Conservation (phyloP, 1,284 basidiomycete genomes). For the Somion occarium region DNA sequence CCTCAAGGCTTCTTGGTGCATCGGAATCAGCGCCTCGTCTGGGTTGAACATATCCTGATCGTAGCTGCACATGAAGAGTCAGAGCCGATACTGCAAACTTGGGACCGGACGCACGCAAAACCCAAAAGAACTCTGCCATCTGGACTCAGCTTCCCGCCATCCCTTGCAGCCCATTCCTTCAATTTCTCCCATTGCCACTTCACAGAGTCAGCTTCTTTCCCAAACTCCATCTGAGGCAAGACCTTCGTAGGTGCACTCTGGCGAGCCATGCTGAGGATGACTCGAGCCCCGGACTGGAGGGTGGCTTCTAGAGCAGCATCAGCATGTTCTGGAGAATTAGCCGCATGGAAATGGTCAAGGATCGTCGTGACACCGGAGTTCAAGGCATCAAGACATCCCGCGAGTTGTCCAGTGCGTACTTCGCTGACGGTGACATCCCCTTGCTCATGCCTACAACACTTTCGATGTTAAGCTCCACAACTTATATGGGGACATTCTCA, state of each 20-base stretch:
- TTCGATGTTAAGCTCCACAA: background rate
- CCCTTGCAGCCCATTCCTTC: slow-evolving; percentile 21
- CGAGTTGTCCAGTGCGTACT: slow-evolving; percentile 27
- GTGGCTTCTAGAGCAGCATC: slow-evolving; percentile 25
- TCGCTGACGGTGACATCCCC: slow-evolving; percentile 24
- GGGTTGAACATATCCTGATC: slow-evolving; percentile 17
- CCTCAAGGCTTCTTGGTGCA: slow-evolving; percentile 20
- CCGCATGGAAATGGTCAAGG: slow-evolving; percentile 30
- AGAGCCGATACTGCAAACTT: background rate
- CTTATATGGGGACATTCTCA: slow-evolving; percentile 5
- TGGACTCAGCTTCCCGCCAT: slow-evolving; percentile 22
- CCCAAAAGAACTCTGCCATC: slow-evolving; percentile 32
- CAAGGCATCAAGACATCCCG: slow-evolving; percentile 29
- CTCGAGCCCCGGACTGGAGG: slow-evolving; percentile 26
- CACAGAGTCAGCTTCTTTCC: slow-evolving; percentile 19
- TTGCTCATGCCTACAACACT: slow-evolving; percentile 20
- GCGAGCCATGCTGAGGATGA: slow-evolving; percentile 26
- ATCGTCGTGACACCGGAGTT: slow-evolving; percentile 29
- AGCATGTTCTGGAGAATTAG: slow-evolving; percentile 25
- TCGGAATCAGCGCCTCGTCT: slow-evolving; percentile 7
- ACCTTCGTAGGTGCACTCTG: slow-evolving; percentile 23
- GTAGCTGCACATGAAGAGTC: slow-evolving; percentile 16
- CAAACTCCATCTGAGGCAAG: slow-evolving; percentile 21
- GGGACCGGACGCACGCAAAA: slow-evolving; percentile 17
- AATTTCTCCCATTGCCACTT: slow-evolving; percentile 28